Evolutionary conservation across 2,329 filamentous ascomycete genomes (phyloP).

Genomic region (Blastomyces gilchristii): DNA sequence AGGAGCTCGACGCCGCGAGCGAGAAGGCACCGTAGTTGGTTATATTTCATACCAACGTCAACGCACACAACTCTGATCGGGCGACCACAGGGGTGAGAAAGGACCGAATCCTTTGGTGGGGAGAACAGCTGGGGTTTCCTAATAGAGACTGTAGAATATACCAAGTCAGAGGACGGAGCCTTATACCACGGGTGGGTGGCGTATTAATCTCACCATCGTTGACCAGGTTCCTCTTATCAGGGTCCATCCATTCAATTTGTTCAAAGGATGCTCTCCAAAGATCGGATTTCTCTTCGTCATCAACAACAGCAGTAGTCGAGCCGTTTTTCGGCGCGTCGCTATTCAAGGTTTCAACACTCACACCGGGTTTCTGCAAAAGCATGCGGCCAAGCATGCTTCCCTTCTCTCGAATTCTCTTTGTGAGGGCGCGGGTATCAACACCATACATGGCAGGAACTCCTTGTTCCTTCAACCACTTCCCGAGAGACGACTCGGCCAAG

Average conservation of each 20-base stretch:
- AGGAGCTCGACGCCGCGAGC: conserved; percentile 85
- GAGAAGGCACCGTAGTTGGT: conserved; percentile 89
- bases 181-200: not conserved
- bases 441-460: conserved; percentile 88
- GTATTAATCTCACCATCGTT: conserved; percentile 66
- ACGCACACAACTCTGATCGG: conserved; percentile 80
- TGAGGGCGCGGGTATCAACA: conserved; percentile 85
- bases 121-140: conserved; percentile 76
- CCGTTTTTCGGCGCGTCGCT: conserved; percentile 23
- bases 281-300: conserved; percentile 23
- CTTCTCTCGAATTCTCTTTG: conserved; percentile 85
- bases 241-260: conserved; percentile 76
- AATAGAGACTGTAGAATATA: conserved; percentile 61
- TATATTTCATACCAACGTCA: conserved; percentile 97
- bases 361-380: conserved; percentile 56
- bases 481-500: conserved; percentile 79
- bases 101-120: conserved; percentile 50
- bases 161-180: conserved; percentile 11
- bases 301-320: conserved; percentile 25
- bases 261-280: conserved; percentile 58
- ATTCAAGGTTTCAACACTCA: conserved; percentile 21
- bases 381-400: conserved; percentile 94
- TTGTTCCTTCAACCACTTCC: conserved; percentile 93
- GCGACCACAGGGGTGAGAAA: conserved; percentile 82
- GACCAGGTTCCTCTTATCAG: conserved; percentile 86